A percentile compares a stretch with the other conserved stretches of the same genome.
These are phyloP conservation scores for Oidiodendron maius DNA, from an alignment of 495 filamentous ascomycete species.

Conservation along the genomic window DNA sequence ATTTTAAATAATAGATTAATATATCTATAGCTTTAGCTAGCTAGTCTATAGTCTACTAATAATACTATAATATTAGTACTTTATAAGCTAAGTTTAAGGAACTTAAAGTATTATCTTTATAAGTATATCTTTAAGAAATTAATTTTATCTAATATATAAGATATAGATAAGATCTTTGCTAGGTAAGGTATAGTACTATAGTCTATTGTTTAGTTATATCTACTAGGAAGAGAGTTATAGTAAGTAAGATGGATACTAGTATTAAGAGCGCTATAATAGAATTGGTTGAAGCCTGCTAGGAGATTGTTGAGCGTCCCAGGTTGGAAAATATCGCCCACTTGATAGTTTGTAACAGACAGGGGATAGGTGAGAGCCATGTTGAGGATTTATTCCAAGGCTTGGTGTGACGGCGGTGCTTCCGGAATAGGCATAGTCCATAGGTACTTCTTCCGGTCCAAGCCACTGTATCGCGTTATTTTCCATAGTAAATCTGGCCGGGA, in stretches of 20 bases:
- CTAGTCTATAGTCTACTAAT: constrained; percentile 23
- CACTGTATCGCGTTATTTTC: too few relatives aligned
- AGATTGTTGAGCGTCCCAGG: neutral
- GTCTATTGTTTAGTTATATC: neutral
- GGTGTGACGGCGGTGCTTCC: too few relatives aligned
- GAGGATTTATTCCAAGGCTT: too few relatives aligned
- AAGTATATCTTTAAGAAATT: constrained; percentile 25
- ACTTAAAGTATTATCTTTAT: neutral
- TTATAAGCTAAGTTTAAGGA: constrained; percentile 32
- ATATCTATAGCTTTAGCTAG: neutral
- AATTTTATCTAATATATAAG: neutral
- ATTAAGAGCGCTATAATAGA: too few relatives aligned
- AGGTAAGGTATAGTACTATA: neutral
- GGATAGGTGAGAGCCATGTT: neutral
- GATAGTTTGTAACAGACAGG: neutral
- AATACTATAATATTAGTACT: constrained; percentile 26
- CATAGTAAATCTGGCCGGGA: too few relatives aligned
- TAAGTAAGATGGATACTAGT: neutral
- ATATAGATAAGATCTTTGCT: neutral
- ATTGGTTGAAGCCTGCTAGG: neutral
- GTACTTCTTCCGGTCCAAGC: too few relatives aligned
- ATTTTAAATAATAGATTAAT: neutral
- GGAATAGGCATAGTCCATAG: too few relatives aligned
- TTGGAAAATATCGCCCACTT: neutral
- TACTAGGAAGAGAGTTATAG: neutral